phyloP scores from a whole-genome alignment of 345 rosid species.

The Alliaria petiolata region DNA sequence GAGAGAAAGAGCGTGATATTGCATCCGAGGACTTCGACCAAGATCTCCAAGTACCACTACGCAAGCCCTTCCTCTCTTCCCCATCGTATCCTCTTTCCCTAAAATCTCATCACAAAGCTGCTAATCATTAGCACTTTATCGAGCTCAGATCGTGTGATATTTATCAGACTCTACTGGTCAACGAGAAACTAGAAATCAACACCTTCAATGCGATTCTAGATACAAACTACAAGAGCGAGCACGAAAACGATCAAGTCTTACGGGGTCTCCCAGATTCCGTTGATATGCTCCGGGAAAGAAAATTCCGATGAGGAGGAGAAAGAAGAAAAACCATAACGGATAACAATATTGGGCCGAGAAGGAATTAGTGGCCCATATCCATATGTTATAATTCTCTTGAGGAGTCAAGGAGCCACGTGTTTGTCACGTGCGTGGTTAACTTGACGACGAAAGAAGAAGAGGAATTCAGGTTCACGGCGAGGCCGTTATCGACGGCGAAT shows the following conservation, averaged over 20 bases:
- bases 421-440: neutral
- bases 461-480: neutral
- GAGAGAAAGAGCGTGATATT: conserved; percentile 92
- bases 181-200: neutral
- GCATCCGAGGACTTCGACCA: conserved; percentile 99
- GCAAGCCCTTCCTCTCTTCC: conserved; percentile 76
- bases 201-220: neutral
- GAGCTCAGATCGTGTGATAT: neutral
- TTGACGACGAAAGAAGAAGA: neutral
- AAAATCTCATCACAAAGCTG: neutral
- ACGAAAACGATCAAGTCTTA: neutral
- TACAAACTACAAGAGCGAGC: neutral
- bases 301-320: conserved; percentile 6
- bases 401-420: conserved; percentile 15
- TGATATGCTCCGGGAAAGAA: conserved; percentile 2
- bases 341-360: neutral
- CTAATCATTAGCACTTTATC: neutral
- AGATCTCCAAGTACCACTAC: conserved; percentile 92
- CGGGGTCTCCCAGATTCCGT: conserved; percentile 9
- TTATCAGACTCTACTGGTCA: neutral
- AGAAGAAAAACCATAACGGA: neutral
- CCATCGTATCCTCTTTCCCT: conserved; percentile 31
- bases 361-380: neutral
- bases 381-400: neutral
- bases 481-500: conserved; percentile 8